Conservation (phyloP, 208 protist species). For the Wallacemonas sp. region DNA sequence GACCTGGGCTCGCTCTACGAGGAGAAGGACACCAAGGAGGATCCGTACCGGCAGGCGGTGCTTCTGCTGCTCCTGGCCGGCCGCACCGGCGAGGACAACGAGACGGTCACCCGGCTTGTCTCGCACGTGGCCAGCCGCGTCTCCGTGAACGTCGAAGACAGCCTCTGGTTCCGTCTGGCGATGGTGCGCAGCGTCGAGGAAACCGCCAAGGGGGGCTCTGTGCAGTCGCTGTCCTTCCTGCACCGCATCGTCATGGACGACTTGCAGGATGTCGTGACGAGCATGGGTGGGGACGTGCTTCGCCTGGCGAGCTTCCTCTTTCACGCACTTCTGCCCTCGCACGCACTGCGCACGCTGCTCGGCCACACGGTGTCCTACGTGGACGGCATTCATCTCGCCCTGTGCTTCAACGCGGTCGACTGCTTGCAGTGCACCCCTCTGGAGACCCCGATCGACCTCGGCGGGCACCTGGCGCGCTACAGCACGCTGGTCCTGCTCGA, state of each 20-base stretch:
- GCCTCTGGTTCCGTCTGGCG: slow-evolving; percentile 57
- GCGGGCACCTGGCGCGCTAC: slow-evolving; percentile 55
- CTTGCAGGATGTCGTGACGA: slow-evolving; percentile 59
- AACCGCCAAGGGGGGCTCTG: slow-evolving; percentile 31
- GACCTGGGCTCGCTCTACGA: slow-evolving; percentile 66
- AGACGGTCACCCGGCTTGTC: slow-evolving; percentile 25
- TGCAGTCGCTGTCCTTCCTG: slow-evolving; percentile 65
- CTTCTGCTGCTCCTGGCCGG: slow-evolving; percentile 78
- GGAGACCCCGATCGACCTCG: slow-evolving; percentile 69
- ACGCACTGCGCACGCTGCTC: slow-evolving; percentile 68
- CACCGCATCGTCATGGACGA: slow-evolving; percentile 72
- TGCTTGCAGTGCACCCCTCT: slow-evolving; percentile 43
- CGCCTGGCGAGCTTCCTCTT: slow-evolving; percentile 74
- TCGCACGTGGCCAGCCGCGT: slow-evolving; percentile 43
- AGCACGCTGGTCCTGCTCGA: slow-evolving; percentile 63
- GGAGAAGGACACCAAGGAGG: slow-evolving; percentile 48
- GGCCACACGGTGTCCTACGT: slow-evolving; percentile 60
- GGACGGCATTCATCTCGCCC: slow-evolving; percentile 75
- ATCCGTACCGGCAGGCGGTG: slow-evolving; percentile 72
- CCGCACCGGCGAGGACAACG: slow-evolving; percentile 49
- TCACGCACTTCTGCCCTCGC: slow-evolving; percentile 70
- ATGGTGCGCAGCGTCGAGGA: slow-evolving; percentile 45
- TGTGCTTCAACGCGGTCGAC: slow-evolving; percentile 69
- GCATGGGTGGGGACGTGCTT: slow-evolving; percentile 55
- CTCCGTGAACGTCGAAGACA: slow-evolving; percentile 66